A percentile compares a stretch with the other conserved stretches of the same genome.
These are phyloP conservation scores for Hypoxylon fragiforme DNA, from an alignment of 495 filamentous ascomycete genomes.

Conservation along the genomic window DNA sequence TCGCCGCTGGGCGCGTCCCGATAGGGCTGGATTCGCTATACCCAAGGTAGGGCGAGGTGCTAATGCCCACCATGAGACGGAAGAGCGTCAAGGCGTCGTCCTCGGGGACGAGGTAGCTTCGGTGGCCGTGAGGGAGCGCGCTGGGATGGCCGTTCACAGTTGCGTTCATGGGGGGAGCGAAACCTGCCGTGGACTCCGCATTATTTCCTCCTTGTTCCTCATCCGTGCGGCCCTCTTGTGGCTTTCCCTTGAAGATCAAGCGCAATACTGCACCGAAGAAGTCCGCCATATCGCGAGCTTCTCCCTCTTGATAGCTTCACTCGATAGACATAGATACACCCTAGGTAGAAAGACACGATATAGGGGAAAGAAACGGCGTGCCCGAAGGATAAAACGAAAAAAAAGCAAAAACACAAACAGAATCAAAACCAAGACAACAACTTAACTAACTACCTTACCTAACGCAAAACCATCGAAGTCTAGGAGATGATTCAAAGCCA, in stretches of 20 bases:
- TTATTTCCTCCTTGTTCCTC: slow-evolving; percentile 21
- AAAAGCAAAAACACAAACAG: too few relatives aligned
- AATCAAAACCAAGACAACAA: too few relatives aligned
- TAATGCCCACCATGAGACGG: slow-evolving; percentile 40
- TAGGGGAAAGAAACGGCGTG: not conserved
- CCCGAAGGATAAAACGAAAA: not conserved
- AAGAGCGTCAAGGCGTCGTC: slow-evolving; percentile 32
- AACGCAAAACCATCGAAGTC: not conserved
- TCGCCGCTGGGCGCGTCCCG: slow-evolving; percentile 41
- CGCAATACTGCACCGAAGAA: slow-evolving; percentile 29
- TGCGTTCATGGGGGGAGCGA: slow-evolving; percentile 1
- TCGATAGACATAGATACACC: not conserved
- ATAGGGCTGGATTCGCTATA: slow-evolving; percentile 34
- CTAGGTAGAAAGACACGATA: not conserved
- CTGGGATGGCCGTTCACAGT: slow-evolving; percentile 5
- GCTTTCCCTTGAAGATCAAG: slow-evolving; percentile 27
- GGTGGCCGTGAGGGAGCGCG: slow-evolving; percentile 3
- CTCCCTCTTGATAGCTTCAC: not conserved
- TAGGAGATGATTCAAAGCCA: slow-evolving; percentile 11
- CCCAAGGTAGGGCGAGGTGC: slow-evolving; percentile 33
- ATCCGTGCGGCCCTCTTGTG: slow-evolving; percentile 29
- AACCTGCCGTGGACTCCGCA: not conserved
- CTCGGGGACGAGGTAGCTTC: slow-evolving; percentile 28
- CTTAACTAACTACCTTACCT: too few relatives aligned
- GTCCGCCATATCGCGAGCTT: slow-evolving; percentile 25